These are phyloP conservation scores for Chaetomiaceae sp. DNA, from an alignment of 2,329 filamentous ascomycete genomes.

Conservation along the genomic window DNA sequence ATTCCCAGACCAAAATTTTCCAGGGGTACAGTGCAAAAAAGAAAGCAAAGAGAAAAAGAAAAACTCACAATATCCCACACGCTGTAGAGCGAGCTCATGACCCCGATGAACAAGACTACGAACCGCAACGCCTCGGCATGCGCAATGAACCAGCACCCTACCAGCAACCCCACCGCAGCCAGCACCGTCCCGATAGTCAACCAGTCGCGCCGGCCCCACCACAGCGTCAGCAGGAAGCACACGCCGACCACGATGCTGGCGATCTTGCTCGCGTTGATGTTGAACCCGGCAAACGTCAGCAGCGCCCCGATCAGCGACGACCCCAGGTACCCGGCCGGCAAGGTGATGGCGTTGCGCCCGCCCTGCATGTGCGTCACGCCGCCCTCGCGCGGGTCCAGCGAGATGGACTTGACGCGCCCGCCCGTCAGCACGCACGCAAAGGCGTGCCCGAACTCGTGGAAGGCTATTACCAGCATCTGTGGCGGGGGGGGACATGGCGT, in stretches of 20 bases:
- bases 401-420: constrained; percentile 69
- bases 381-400: constrained; percentile 69
- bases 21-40: too few relatives aligned
- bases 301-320: constrained; percentile 72
- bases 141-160: constrained; percentile 75
- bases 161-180: constrained; percentile 63
- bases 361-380: constrained; percentile 75
- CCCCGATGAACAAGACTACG: constrained; percentile 70
- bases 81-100: constrained; percentile 76
- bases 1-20: not conserved
- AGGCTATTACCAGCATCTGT: constrained; percentile 77
- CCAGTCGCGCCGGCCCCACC: constrained; percentile 79
- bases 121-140: constrained; percentile 71
- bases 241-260: constrained; percentile 68
- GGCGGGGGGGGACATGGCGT: too few relatives aligned
- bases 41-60: not conserved
- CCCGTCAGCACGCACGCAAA: constrained; percentile 68
- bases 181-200: constrained; percentile 68
- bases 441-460: constrained; percentile 76
- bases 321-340: constrained; percentile 75
- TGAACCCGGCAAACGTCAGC: constrained; percentile 74
- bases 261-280: constrained; percentile 77
- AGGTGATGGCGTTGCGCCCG: constrained; percentile 63
- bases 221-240: constrained; percentile 73
- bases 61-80: constrained; percentile 70